phyloP scores from a whole-genome alignment of 2,329 filamentous ascomycete species.

The Venturia carpophila region DNA sequence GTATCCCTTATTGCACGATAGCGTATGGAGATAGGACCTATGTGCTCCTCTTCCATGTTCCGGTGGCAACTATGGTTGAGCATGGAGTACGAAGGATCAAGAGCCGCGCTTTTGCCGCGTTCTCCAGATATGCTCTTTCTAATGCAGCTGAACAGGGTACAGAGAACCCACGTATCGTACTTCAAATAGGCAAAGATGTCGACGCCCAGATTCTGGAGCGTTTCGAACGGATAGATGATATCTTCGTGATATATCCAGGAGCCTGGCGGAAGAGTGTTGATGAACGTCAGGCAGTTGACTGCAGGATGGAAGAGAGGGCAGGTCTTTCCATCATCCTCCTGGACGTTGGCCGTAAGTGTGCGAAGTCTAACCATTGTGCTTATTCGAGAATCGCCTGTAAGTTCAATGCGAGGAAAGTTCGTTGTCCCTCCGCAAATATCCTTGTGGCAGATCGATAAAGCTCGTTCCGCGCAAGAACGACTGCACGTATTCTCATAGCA shows the following conservation, averaged over 20 bases:
- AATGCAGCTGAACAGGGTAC: neutral
- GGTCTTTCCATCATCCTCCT: neutral
- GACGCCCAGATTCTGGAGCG: neutral
- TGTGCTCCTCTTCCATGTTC: neutral
- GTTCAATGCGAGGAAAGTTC: neutral
- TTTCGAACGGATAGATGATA: neutral
- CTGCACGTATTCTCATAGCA: neutral
- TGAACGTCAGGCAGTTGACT: neutral
- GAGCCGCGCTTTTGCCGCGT: neutral
- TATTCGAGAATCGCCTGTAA: neutral
- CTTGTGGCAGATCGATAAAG: neutral
- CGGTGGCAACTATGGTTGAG: neutral
- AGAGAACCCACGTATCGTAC: neutral
- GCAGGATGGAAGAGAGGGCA: neutral
- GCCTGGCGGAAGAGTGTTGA: neutral
- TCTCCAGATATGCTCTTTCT: neutral
- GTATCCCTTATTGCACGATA: neutral
- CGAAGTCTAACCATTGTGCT: neutral
- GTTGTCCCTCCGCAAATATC: neutral
- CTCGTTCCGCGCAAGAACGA: neutral
- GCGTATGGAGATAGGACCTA: neutral
- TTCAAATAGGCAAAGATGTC: neutral
- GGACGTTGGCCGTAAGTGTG: neutral
- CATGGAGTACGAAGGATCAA: neutral
- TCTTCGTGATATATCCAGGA: constrained; percentile 2